Evolutionary conservation across 192 early-diverging fungal genomes (phyloP), one percentile per base, ranked within the genome.

Genomic region (Cladochytrium replicatum): DNA sequence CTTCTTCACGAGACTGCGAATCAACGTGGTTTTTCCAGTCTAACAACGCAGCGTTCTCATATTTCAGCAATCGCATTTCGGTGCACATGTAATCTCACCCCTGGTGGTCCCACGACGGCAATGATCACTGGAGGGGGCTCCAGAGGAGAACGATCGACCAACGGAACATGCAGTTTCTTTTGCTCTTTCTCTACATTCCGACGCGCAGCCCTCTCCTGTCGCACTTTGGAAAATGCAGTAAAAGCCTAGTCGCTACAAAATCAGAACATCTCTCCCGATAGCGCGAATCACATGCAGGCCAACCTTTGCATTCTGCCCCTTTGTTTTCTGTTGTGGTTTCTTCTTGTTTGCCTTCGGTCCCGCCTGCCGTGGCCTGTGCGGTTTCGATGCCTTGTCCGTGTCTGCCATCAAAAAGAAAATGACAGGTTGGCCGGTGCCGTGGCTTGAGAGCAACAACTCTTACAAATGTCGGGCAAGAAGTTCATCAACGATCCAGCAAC

Each of bases 1-100:
- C 45, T 85, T 71, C 55, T 93, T 92, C 26, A 99, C 88, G 19
- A 99, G 81, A 6, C 91, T 95, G 43, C 84, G 85, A 62, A 99
- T 94, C 50, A 97, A 63, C n/a, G 95, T 99, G 13, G 91, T 88
- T 61, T 99, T 99, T 52, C 95, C 95, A 43, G 78, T 81, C 86
- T 89, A 53, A 38, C 49, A n/a, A n/a, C n/a, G 41, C 32, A 29
- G n/a, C n/a, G n/a, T n/a, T n/a, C n/a, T n/a, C n/a, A n/a, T n/a
- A n/a, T n/a, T n/a, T n/a, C n/a, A n/a, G n/a, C n/a, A n/a, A n/a
- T n/a, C n/a, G n/a, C n/a, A n/a, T n/a, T n/a, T n/a, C n/a, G n/a
- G n/a, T n/a, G n/a, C n/a, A n/a, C n/a, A n/a, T n/a, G 17, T 15
- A 52, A n/a, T n/a, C 78, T 47, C 68, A 88, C 85, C 42, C 83